Base-by-base conservation (phyloP, 2,329 filamentous ascomycete species). In the Fusarium pseudoanthophilum region DNA sequence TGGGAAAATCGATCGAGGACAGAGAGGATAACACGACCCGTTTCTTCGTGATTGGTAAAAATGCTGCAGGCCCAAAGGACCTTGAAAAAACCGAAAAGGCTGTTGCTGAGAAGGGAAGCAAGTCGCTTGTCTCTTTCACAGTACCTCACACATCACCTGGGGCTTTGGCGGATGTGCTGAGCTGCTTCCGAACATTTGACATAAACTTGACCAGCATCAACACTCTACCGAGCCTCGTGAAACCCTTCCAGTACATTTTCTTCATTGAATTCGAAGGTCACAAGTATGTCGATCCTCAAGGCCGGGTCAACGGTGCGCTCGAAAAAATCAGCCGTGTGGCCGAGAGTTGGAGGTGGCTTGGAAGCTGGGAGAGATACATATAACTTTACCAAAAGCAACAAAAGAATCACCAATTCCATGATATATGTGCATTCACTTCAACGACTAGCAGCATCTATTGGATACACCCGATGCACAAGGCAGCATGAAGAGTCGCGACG, bases 181-280 rank as follows among this genome's bases (percentile, higher is more conserved):
- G 91, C 57, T 93, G 94, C 63, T 98, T 98, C 83, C 91, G 91
- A 72, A 85, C 85, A 13, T 87, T 89, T 74, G 87, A 88, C 10
- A 86, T 98, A 64, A 97, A 98, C 80, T 84, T 98, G 75, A 98
- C 95, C 36, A 95, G 92, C 80, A 97, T 98, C 82, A 95, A 95
- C 80, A 95, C 93, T 74, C 85, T 95, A 72, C 95, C 95, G 10
- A 95, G 93, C 77, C 88, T 93, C 63, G 85, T 88, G 43, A 84
- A 85, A 75, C 90, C 92, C 26, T 98, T 97, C 89, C 91, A 97
- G 80, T 98, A 98, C 83, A 89, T 98, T 42, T 98, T 98, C 84
- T 95, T 98, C 79, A 91, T 98, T 36, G 95, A 98, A 85, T 95
- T 97, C 77, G 89, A 92, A 80, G 92, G 92, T 3, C 87, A 90